phyloP scores from a whole-genome alignment of 2,329 filamentous ascomycete genomes.

The Chaetomium globosum region DNA sequence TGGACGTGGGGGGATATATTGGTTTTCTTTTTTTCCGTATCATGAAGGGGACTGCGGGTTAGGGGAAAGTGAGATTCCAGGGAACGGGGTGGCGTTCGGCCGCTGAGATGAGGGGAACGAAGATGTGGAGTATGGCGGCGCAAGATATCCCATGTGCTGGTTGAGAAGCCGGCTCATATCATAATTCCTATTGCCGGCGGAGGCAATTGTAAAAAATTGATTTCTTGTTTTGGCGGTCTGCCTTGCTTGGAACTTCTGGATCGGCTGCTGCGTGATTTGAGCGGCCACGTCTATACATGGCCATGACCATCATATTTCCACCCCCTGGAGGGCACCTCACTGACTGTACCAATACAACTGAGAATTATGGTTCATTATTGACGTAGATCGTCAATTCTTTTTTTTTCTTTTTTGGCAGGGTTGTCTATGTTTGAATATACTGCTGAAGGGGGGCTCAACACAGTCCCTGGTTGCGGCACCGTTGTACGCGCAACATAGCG shows the following conservation, averaged over 20 bases:
- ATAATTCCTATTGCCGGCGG: conserved; percentile 20
- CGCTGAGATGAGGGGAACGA: background rate
- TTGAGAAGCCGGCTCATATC: conserved; percentile 4
- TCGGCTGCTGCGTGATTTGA: background rate
- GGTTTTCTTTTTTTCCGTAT: background rate
- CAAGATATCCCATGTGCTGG: conserved; percentile 22
- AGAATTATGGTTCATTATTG: conserved; percentile 11
- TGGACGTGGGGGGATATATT: background rate
- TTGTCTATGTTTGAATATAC: background rate
- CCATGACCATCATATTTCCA: background rate
- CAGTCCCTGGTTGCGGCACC: background rate
- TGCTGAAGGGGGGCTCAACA: background rate
- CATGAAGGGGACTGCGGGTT: background rate
- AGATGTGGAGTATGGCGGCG: background rate
- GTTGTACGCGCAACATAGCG: background rate
- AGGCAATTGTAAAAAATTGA: conserved; percentile 18
- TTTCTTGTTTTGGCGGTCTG: background rate
- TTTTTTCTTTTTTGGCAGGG: background rate
- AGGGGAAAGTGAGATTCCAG: background rate
- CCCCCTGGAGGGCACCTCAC: background rate
- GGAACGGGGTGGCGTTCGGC: background rate
- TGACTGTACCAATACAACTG: background rate
- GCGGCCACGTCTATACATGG: background rate
- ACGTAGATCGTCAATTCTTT: background rate
- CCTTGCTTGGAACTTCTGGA: background rate